These are phyloP conservation scores for Xylaria sp. DNA, from an alignment of 2,329 filamentous ascomycete genomes.

Conservation along the genomic window DNA sequence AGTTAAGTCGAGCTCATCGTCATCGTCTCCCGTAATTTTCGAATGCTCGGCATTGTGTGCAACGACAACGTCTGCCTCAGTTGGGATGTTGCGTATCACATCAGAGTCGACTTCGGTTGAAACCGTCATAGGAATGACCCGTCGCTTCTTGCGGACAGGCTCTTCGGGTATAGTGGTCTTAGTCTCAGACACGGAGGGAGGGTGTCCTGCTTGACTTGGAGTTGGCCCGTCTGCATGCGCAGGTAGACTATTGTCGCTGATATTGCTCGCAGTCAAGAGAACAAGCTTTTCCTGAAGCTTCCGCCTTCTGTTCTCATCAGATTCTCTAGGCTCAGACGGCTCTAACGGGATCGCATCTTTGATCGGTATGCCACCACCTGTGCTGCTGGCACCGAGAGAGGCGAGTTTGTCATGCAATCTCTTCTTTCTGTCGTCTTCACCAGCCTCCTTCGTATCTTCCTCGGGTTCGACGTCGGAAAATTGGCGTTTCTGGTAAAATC, in stretches of 20 bases:
- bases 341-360: neutral
- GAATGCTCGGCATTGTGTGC: neutral
- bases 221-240: neutral
- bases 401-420: neutral
- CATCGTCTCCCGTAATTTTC: neutral
- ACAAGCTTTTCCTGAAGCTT: neutral
- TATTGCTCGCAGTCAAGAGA: neutral
- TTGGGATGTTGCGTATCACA: conserved; percentile 28
- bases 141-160: conserved; percentile 30
- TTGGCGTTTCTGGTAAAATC: conserved; percentile 29
- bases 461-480: conserved; percentile 19
- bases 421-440: neutral
- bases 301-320: neutral
- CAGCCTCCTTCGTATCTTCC: conserved; percentile 7
- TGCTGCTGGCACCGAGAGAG: neutral
- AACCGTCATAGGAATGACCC: conserved; percentile 28
- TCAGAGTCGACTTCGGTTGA: conserved; percentile 22
- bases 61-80: conserved; percentile 30
- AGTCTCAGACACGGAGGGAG: neutral
- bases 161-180: neutral
- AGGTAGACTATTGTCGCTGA: neutral
- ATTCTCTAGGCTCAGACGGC: neutral
- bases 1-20: neutral
- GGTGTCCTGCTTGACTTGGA: neutral
- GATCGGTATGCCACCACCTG: neutral